Evolutionary conservation across 2,329 filamentous ascomycete genomes (phyloP), one percentile per base, ranked within the genome.

Genomic region (Leptographium flavum): DNA sequence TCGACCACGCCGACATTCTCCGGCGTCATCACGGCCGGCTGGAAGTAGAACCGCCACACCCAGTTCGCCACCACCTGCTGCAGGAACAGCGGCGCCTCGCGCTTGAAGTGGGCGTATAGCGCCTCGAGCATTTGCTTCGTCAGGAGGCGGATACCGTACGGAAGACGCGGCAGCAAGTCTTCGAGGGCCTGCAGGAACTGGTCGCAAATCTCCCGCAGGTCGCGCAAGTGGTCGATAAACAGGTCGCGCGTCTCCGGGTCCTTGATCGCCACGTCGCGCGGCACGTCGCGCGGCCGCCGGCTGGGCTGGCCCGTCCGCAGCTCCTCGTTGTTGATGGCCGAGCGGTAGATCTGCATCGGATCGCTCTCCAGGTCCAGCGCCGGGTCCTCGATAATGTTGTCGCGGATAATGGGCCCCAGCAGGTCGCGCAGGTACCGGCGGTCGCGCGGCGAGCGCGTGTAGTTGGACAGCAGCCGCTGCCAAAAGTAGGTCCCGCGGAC

Each of bases 251-350:
- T 96, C 62, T 98, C 92, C 1, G 82, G 82, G 57, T 98, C 92
- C 54, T 88, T 82, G 60, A 98, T 95, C n/a, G 92, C 92, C 54
- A 93, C 73, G 59, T 98, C 92, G 50, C 88, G 78, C 1, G 87
- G 83, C 30, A 98, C 81, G 53, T 95, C 87, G 14, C 86, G 77
- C 30, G 80, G 83, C 50, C 92, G 76, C 42, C 75, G 76, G 59
- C 88, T 94, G 19, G 86, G 79, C 52, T 79, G 78, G 5, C 92
- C 92, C 0, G 92, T 98, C 17, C 87, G 81, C 22, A 98, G 76
- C 63, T 98, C 92, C 62, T 96, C 90, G 55, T 98, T 94, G 66
- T 93, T 96, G 65, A 98, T 93, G 14, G 87, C 81, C 5, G 87
- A 92, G 36, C 85, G 79, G 63, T 98, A 96, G 47, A 98, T 98